These are phyloP conservation scores for Boehmeria nivea DNA, from an alignment of 306 rosid species.

Conservation along the genomic window DNA sequence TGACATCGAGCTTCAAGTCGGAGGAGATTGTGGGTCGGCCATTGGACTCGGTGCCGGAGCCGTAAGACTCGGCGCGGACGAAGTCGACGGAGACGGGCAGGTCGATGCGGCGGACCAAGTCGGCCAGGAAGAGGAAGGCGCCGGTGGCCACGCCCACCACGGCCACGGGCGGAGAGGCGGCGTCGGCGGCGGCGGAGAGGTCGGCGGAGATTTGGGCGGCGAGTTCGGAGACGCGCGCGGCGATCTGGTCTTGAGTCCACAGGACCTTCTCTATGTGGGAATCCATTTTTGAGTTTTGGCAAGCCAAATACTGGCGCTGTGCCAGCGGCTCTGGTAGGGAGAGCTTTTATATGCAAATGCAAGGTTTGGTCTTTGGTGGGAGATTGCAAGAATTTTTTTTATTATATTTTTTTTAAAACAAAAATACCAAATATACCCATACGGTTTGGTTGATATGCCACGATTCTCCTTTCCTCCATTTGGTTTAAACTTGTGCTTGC, in stretches of 20 bases:
- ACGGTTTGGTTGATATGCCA: too few species aligned
- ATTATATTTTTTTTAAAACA: too few species aligned
- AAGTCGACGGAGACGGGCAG: conserved; percentile 63
- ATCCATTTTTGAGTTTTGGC: conserved; percentile 27
- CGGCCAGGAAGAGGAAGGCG: conserved; percentile 76
- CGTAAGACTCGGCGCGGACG: conserved; percentile 70
- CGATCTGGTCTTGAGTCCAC: conserved; percentile 62
- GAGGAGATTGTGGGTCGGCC: conserved; percentile 54
- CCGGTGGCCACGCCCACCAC: conserved; percentile 86
- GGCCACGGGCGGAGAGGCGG: conserved; percentile 31
- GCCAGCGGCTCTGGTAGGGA: too few species aligned
- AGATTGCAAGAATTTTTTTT: too few species aligned
- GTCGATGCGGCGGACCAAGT: conserved; percentile 57
- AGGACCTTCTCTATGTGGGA: conserved; percentile 57
- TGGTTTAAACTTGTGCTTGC: too few species aligned
- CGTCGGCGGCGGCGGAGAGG: conserved; percentile 14
- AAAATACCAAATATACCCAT: too few species aligned
- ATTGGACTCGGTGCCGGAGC: conserved; percentile 53
- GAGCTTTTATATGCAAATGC: too few species aligned
- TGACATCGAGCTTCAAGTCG: conserved; percentile 58
- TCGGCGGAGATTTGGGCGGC: conserved; percentile 54
- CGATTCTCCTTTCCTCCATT: too few species aligned
- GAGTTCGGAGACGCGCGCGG: conserved; percentile 53
- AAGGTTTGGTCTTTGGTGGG: too few species aligned
- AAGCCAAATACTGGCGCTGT: too few species aligned